Conservation (phyloP, 2,329 filamentous ascomycete species). For the Sporothrix mexicana region DNA sequence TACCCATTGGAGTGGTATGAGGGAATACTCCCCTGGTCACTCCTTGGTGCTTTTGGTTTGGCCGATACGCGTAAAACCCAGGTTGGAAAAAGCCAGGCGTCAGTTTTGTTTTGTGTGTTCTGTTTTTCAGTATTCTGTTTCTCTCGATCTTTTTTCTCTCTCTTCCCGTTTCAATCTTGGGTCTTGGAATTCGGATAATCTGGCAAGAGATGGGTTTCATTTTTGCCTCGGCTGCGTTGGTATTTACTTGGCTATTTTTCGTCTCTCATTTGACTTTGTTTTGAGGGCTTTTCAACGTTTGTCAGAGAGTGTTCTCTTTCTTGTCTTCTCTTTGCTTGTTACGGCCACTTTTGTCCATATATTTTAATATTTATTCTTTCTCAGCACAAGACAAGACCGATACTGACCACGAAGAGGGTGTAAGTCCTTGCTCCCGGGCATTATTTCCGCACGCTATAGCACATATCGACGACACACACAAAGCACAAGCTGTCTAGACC, state of each 20-base stretch:
- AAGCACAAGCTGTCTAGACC: background rate
- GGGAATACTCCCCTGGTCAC: background rate
- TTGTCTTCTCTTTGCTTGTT: background rate
- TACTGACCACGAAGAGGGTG: background rate
- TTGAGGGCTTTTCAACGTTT: background rate
- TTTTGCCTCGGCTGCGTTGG: background rate
- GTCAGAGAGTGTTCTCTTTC: background rate
- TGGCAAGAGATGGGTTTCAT: background rate
- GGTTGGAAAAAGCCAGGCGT: slow-evolving; percentile 1
- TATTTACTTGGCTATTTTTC: background rate
- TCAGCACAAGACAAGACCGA: background rate
- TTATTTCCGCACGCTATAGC: background rate
- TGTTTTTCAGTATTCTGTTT: background rate
- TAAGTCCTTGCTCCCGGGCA: background rate
- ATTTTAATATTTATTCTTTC: background rate
- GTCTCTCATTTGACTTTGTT: background rate
- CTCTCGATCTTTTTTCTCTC: background rate
- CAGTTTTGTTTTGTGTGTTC: background rate
- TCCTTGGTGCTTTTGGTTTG: no score
- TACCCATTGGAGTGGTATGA: background rate
- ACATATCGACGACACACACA: background rate
- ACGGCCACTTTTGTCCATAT: slow-evolving; percentile 5
- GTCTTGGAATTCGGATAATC: background rate
- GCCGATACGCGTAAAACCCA: background rate
- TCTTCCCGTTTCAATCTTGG: background rate